Conservation (phyloP, 345 rosid genomes). For the Trapa incisa region DNA sequence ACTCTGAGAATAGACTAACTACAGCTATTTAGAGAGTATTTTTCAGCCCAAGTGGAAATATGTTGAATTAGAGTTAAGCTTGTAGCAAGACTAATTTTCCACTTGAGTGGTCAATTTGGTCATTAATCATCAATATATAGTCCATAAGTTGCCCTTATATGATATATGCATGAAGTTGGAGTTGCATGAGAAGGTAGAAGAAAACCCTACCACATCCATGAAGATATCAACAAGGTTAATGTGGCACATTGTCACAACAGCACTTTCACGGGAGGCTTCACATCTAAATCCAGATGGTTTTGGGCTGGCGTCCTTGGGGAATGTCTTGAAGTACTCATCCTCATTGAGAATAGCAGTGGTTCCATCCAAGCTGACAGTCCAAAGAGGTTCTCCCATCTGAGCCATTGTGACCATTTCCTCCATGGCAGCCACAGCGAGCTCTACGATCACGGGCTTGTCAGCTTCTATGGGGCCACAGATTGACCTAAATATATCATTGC, state of each 20-base stretch:
- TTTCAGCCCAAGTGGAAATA: too few relatives aligned
- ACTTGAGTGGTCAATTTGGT: too few relatives aligned
- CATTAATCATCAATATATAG: not conserved
- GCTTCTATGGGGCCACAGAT: slow-evolving; percentile 42
- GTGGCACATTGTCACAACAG: slow-evolving; percentile 58
- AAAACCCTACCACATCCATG: slow-evolving; percentile 53
- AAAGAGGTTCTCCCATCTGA: slow-evolving; percentile 65
- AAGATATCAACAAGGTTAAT: slow-evolving; percentile 55
- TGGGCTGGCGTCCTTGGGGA: slow-evolving; percentile 50
- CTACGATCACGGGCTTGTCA: slow-evolving; percentile 54
- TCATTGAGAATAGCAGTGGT: slow-evolving; percentile 27
- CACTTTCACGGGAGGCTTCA: slow-evolving; percentile 72
- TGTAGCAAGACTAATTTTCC: too few relatives aligned
- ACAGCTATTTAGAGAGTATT: too few relatives aligned
- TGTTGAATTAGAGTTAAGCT: too few relatives aligned
- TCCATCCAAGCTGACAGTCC: slow-evolving; percentile 52
- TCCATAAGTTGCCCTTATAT: too few relatives aligned
- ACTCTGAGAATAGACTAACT: too few relatives aligned
- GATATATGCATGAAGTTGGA: not conserved
- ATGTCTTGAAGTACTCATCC: slow-evolving; percentile 51
- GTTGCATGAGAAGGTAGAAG: not conserved
- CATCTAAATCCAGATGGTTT: slow-evolving; percentile 46
- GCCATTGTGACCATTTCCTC: slow-evolving; percentile 72
- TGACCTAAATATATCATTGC: slow-evolving; percentile 52
- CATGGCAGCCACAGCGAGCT: slow-evolving; percentile 84